Base-by-base conservation (phyloP, 257 asterid genomes). In the Capsicum rhomboideum region DNA sequence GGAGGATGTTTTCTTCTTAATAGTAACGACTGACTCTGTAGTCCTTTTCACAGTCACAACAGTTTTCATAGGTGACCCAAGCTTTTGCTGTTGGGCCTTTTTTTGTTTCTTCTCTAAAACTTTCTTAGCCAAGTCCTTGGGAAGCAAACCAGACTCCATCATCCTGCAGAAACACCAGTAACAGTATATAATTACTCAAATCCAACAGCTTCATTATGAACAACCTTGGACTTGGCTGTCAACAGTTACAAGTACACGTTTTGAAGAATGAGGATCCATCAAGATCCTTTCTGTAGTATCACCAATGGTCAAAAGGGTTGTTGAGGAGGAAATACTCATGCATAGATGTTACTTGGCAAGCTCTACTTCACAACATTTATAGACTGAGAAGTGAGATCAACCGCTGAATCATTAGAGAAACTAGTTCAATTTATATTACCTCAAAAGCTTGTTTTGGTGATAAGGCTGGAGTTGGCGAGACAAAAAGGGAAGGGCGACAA, bases 101-200 rank as follows among this genome's bases (percentile, higher is more conserved):
- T 86, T 92, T 88, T 90, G 96, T 84, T 90, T 94, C 87, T 87
- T 90, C 79, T 94, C 97, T 0, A 89, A 89, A n/a, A 94, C 88
- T 84, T 92, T 91, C 89, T 89, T 88, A 0, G 99, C 99, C 59
- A 59, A 90, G 26, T 96, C 97, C 87, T 87, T 89, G 13, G 96
- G 85, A 28, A 96, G 99, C 90, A 96, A 91, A 78, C 99, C 98
- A 0, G 90, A 92, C 87, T 96, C 98, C 99, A 96, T 94, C 98
- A 96, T 90, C 99, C 99, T 96, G 87, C 29, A 50, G 49, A 11
- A 75, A 49, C 21, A 75, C 23, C 26, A 49, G 37, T 14, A 26
- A 9, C 56, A 23, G 10, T 16, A 8, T 21, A 44, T 21, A 13
- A 72, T 23, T 6, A 74, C 23, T 74, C 23, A 10, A 75, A 49